phyloP scores from a whole-genome alignment of 2,329 filamentous ascomycete genomes.

The Diaporthe eres region DNA sequence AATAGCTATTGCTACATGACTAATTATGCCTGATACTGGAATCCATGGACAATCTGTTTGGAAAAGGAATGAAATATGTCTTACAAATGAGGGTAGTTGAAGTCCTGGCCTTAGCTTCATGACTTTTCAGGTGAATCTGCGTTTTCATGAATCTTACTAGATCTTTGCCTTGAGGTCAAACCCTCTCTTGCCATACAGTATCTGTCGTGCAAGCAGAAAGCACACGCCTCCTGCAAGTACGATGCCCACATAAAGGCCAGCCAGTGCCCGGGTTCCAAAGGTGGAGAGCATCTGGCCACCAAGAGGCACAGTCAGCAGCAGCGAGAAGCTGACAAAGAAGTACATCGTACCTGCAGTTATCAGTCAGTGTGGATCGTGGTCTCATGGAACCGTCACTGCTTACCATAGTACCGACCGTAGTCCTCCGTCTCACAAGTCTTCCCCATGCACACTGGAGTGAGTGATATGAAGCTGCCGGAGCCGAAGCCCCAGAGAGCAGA shows the following conservation, averaged over 20 bases:
- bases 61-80: not conserved
- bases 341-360: constrained; percentile 59
- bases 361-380: constrained; percentile 37
- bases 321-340: constrained; percentile 59
- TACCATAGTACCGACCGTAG: constrained; percentile 10
- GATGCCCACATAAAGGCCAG: constrained; percentile 61
- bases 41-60: not conserved
- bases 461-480: constrained; percentile 61
- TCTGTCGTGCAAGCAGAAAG: constrained; percentile 48
- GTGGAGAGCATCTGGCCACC: constrained; percentile 61
- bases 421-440: constrained; percentile 17
- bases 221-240: constrained; percentile 54
- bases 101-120: not conserved
- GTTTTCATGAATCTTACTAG: not conserved
- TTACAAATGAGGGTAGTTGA: not conserved
- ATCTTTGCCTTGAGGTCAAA: constrained; percentile 24
- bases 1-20: too few species aligned
- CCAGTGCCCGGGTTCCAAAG: constrained; percentile 58
- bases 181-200: constrained; percentile 29
- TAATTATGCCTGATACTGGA: not conserved
- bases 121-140: not conserved
- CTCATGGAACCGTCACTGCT: not conserved
- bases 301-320: constrained; percentile 60
- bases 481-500: constrained; percentile 64
- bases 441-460: constrained; percentile 59